Conservation (phyloP, 768 basidiomycete species). For the Calocybe cyanea region DNA sequence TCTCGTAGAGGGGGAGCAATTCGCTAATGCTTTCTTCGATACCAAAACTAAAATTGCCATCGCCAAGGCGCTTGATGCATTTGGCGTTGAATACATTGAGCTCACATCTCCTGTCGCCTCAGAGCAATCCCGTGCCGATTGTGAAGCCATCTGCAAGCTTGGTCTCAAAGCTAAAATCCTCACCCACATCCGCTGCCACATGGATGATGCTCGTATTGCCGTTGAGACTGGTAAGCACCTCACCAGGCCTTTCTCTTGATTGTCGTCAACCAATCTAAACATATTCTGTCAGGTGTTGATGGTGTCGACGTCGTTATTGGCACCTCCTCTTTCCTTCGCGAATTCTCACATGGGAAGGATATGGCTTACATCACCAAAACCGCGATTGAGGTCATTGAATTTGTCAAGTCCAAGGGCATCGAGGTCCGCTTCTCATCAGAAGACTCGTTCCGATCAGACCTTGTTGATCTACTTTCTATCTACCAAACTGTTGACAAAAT, state of each 20-base stretch:
- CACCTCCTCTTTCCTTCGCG: conserved; percentile 97
- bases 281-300: conserved; percentile 70
- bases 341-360: conserved; percentile 99
- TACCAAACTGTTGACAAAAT: conserved; percentile 99
- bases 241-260: neutral
- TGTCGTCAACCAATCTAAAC: conserved; percentile 1
- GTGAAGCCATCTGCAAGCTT: conserved; percentile 98
- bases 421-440: conserved; percentile 99
- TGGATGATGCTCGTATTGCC: conserved; percentile 98
- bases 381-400: conserved; percentile 97
- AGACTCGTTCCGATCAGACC: conserved; percentile 99
- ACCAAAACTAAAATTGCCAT: conserved; percentile 99
- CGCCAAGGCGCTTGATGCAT: conserved; percentile 95
- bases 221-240: conserved; percentile 85
- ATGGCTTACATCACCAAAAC: conserved; percentile 99
- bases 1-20: conserved; percentile 92
- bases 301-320: conserved; percentile 99
- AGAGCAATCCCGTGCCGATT: conserved; percentile 89
- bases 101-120: conserved; percentile 98
- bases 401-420: conserved; percentile 99
- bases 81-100: conserved; percentile 99
- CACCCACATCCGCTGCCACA: conserved; percentile 98
- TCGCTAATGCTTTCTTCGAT: conserved; percentile 99
- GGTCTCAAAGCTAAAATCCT: conserved; percentile 95
- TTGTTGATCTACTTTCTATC: conserved; percentile 97